Base-by-base conservation (phyloP, 1,139 yeast genomes). In the Pichia sp. region DNA sequence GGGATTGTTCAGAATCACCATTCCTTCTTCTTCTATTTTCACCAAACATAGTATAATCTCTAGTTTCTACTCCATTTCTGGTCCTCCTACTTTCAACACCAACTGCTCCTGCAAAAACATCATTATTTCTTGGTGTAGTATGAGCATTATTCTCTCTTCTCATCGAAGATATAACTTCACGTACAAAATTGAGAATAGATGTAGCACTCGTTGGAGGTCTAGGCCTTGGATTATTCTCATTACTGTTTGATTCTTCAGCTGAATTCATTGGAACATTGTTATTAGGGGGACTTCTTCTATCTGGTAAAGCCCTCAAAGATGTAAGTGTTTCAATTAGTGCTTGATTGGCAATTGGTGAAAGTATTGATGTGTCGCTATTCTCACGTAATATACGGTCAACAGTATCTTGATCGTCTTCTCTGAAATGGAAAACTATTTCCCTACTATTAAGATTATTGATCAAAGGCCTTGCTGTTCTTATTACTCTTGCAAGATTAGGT, bases 71-170 rank as follows among this genome's bases (percentile, higher is more conserved):
- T 0, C 80, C 80, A 39, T 54, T 51, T 1, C 64, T 56, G 0
- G 75, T 70, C 52, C 82, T 60, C 51, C 75, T 63, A 48, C 80
- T 74, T 3, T 71, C 60, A 18, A 76, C 72, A 0, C 80, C 80
- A 4, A 68, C 53, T 0, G 74, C 49, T 3, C 37, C 32, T 14
- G 35, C 34, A n/a, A 28, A 26, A 5, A 35, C 30, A n/a, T 21
- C 14, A 4, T 23, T n/a, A 9, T 32, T 20, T 4, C 36, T 14
- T n/a, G n/a, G n/a, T n/a, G n/a, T n/a, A 23, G 35, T 25, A 20
- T 24, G 15, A 20, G 20, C 34, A n/a, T 26, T 26, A 12, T 24
- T 18, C 25, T 35, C 37, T 23, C 31, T 22, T 11, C 41, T 28
- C 17, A 40, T 31, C 9, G 41, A 36, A 1, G 42, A 36, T 3